Base-by-base conservation (phyloP, 352 stramenopile species). In the Achlya hypogyna region DNA sequence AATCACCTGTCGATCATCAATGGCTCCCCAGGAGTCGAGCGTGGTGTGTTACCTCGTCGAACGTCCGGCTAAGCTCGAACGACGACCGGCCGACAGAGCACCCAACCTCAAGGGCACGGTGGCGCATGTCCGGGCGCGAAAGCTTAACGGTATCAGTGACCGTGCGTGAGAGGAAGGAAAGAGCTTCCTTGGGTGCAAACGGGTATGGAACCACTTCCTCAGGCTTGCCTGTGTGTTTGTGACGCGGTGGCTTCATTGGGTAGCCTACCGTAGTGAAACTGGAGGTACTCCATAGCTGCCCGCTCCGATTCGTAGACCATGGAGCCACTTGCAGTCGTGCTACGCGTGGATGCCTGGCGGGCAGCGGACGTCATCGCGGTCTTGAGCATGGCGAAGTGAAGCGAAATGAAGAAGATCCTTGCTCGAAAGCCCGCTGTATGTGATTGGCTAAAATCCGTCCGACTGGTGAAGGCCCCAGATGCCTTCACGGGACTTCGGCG, bases 1-100 rank as follows among this genome's bases (percentile, higher is more conserved):
- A 54, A 97, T 81, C 12, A 95, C 74, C 81, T 89, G 40, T 0
- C 23, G 53, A 20, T 0, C 62, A 32, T 42, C 32, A 10, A 45
- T n/a, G n/a, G n/a, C n/a, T n/a, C n/a, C n/a, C n/a, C n/a, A n/a
- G n/a, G 38, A 45, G 38, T n/a, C n/a, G 38, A 42, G 6, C 6
- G n/a, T 45, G 38, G 2, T 18, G 22, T 35, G 29, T 22, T 60
- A 89, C 92, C 74, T 97, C 82, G 70, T 97, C 82, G 75, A 97
- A 98, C 53, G 81, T 74, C 62, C 90, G 94, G 70, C 91, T 94
- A 14, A 98, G 80, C 73, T 97, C 90, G 69, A 98, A 98, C 3
- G 92, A 95, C 22, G 89, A 82, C 23, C 93, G 91, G 35, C 95
- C 95, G 27, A 98, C 93, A 6, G 95, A 89, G 69, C 93, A 98